Conservation (phyloP, 306 rosid genomes). For the Sechiopsis laciniata region DNA sequence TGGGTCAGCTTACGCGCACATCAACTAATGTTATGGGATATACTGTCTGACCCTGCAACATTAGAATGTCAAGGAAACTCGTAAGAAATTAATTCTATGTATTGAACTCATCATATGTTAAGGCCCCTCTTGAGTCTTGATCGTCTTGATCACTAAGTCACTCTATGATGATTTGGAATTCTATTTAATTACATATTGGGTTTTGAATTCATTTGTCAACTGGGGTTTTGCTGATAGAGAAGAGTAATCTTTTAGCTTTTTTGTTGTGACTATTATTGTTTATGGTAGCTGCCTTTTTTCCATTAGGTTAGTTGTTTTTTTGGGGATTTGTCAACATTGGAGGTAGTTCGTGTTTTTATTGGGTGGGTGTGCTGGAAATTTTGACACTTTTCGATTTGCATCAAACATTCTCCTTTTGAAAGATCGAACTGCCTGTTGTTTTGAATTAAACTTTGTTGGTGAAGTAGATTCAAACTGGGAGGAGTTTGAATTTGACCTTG, state of each 20-base stretch:
- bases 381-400: slow-evolving; percentile 1
- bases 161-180: too few relatives aligned
- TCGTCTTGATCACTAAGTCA: too few relatives aligned
- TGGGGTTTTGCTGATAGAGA: neutral
- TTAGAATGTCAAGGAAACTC: too few relatives aligned
- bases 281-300: slow-evolving; percentile 2
- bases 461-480: slow-evolving; percentile 9
- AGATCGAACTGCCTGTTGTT: slow-evolving; percentile 1
- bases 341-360: slow-evolving; percentile 18
- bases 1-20: too few relatives aligned
- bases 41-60: too few relatives aligned
- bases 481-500: neutral
- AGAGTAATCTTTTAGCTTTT: neutral
- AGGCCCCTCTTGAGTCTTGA: too few relatives aligned
- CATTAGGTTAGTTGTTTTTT: neutral
- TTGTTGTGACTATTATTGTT: neutral
- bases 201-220: slow-evolving; percentile 6
- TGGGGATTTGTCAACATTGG: slow-evolving; percentile 30
- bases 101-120: too few relatives aligned
- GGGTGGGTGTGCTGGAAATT: slow-evolving; percentile 21
- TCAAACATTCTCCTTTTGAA: slow-evolving; percentile 1
- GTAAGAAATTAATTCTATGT: too few relatives aligned
- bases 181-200: slow-evolving; percentile 11
- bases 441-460: neutral
- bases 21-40: too few relatives aligned